Conservation (phyloP, 495 filamentous ascomycete genomes). For the Cercophora newfieldiana region DNA sequence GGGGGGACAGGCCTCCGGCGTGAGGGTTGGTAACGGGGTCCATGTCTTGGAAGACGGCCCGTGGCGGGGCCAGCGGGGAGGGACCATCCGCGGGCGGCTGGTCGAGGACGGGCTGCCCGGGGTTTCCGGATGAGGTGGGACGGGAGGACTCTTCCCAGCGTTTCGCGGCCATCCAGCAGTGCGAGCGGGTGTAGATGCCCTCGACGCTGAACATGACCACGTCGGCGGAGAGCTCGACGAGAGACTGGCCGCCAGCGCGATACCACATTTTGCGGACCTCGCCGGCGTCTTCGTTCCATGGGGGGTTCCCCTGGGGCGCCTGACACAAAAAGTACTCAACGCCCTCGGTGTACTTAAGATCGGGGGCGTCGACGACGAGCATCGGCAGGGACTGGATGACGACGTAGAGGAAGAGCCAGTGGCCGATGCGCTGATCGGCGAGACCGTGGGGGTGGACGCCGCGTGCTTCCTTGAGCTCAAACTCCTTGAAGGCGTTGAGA, state of each 20-base stretch:
- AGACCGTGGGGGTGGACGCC: constrained; percentile 73
- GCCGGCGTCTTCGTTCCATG: constrained; percentile 78
- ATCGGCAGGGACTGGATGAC: constrained; percentile 88
- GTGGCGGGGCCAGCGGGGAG: constrained; percentile 43
- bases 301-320: constrained; percentile 74
- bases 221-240: constrained; percentile 78
- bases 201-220: constrained; percentile 87
- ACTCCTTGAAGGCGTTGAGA: constrained; percentile 75
- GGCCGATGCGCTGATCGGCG: constrained; percentile 72
- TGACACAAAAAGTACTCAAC: constrained; percentile 98
- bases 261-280: constrained; percentile 73
- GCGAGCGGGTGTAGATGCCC: constrained; percentile 83
- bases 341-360: constrained; percentile 69
- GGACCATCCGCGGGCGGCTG: constrained; percentile 13
- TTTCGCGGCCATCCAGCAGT: constrained; percentile 86
- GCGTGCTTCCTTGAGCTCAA: constrained; percentile 73
- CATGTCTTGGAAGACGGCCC: constrained; percentile 34
- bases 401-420: constrained; percentile 95
- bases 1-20: background rate
- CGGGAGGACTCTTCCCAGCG: constrained; percentile 55
- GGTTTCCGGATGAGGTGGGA: background rate
- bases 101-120: background rate
- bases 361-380: constrained; percentile 84
- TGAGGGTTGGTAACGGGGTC: constrained; percentile 22
- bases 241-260: constrained; percentile 66